Percentiles rank a stretch among this genome's conserved stretches.
Conservation (phyloP, 2,329 filamentous ascomycete species). For the Pseudogymnoascus sp. region DNA sequence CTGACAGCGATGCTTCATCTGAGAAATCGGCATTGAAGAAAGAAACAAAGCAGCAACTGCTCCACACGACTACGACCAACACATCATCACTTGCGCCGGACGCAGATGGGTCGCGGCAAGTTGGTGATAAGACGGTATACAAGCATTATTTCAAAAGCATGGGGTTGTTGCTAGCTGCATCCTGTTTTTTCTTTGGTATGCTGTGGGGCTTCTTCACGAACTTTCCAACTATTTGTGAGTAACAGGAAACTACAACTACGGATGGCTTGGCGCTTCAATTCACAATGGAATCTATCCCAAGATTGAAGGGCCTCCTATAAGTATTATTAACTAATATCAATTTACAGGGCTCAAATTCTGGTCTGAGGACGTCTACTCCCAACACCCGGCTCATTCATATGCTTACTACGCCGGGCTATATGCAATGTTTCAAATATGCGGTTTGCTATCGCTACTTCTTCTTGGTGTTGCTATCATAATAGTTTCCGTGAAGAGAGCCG, state of each 20-base stretch:
- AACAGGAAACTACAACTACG: neutral
- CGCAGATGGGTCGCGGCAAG: neutral
- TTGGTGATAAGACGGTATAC: constrained; percentile 16
- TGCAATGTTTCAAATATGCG: constrained; percentile 23
- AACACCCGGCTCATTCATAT: constrained; percentile 18
- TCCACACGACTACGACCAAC: constrained; percentile 5
- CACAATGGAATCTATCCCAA: neutral
- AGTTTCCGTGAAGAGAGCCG: constrained; percentile 20
- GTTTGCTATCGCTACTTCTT: constrained; percentile 19
- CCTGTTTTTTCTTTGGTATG: constrained; percentile 15
- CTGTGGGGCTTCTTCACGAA: constrained; percentile 23
- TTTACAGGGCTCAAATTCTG: constrained; percentile 21
- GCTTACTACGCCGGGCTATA: constrained; percentile 25
- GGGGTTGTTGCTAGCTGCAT: constrained; percentile 13
- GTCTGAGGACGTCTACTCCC: constrained; percentile 19
- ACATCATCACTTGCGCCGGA: neutral
- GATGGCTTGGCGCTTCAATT: neutral
- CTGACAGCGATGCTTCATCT: constrained; percentile 7
- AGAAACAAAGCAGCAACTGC: neutral
- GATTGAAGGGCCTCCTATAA: neutral
- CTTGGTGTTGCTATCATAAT: constrained; percentile 18
- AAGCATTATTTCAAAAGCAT: constrained; percentile 23
- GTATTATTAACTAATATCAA: constrained; percentile 10
- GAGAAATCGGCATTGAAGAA: neutral
- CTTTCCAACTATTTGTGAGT: constrained; percentile 24